A percentile compares a stretch with the other conserved stretches of the same genome.
Conservation (phyloP, 768 basidiomycete genomes). For the Mycena epipterygia region DNA sequence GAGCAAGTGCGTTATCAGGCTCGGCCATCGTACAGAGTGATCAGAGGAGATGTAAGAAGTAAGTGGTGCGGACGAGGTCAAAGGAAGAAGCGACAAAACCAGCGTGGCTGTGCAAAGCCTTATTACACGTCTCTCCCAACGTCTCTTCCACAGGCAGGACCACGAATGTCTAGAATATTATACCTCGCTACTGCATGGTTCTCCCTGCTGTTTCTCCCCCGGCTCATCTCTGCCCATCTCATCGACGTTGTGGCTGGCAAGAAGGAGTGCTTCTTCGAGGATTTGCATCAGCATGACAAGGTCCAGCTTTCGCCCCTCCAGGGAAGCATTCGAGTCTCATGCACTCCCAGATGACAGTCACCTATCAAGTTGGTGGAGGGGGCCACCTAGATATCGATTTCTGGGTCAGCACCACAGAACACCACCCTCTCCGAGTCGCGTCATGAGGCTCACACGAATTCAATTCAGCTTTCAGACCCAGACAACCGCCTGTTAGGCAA, state of each 20-base stretch:
- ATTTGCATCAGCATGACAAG: conserved; percentile 92
- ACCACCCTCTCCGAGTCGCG: neutral
- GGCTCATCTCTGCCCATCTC: conserved; percentile 71
- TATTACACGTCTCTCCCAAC: conserved; percentile 11
- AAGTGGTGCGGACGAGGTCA: conserved; percentile 19
- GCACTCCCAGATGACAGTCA: conserved; percentile 91
- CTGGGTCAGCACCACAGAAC: conserved; percentile 75
- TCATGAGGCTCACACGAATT: conserved; percentile 21
- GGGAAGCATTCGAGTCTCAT: conserved; percentile 15
- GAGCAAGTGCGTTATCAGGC: conserved; percentile 73
- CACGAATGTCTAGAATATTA: conserved; percentile 42
- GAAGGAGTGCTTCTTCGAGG: conserved; percentile 97
- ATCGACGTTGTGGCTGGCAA: conserved; percentile 82
- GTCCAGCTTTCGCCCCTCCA: conserved; percentile 50
- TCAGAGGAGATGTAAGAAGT: conserved; percentile 22
- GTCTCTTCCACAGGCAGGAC: too few species aligned
- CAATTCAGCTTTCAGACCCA: conserved; percentile 83
- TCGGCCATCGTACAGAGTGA: conserved; percentile 65
- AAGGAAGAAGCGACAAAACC: conserved; percentile 19
- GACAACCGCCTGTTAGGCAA: conserved; percentile 75
- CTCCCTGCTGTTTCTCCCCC: conserved; percentile 56
- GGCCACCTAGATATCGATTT: conserved; percentile 99
- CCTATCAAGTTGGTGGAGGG: conserved; percentile 98
- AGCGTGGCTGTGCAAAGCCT: conserved; percentile 10
- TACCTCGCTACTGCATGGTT: conserved; percentile 44